Evolutionary conservation across 2,329 filamentous ascomycete species (phyloP).

Genomic region (Monilinia fructigena): DNA sequence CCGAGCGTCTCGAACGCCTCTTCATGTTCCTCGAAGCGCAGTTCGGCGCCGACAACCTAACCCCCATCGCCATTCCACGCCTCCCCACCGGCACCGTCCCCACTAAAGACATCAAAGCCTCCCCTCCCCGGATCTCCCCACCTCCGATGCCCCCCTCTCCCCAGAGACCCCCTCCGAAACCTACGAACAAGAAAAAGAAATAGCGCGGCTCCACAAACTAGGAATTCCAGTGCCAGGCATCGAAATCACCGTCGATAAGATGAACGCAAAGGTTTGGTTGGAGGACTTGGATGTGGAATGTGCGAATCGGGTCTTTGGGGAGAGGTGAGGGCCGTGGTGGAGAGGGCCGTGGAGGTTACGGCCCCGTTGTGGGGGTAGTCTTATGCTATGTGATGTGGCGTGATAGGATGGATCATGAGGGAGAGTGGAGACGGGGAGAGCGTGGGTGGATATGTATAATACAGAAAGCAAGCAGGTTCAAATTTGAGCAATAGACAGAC

Average conservation of each 20-base stretch:
- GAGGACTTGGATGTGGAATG: slow-evolving; percentile 92
- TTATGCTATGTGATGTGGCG: no score
- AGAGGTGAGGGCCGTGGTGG: slow-evolving; percentile 87
- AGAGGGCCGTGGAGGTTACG: slow-evolving; percentile 83
- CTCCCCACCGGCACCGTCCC: neutral
- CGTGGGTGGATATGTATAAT: neutral
- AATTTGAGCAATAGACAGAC: neutral
- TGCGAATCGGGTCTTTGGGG: slow-evolving; percentile 71
- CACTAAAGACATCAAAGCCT: neutral
- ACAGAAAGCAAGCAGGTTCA: neutral
- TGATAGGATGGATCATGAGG: neutral
- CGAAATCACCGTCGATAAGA: slow-evolving; percentile 82
- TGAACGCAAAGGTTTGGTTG: slow-evolving; percentile 85
- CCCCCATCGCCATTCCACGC: slow-evolving; percentile 68
- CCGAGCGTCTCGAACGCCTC: slow-evolving; percentile 78
- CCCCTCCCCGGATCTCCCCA: neutral
- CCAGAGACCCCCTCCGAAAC: slow-evolving; percentile 24
- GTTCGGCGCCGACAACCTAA: slow-evolving; percentile 81
- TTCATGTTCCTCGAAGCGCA: slow-evolving; percentile 97
- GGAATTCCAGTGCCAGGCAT: slow-evolving; percentile 91
- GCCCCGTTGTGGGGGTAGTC: slow-evolving; percentile 59
- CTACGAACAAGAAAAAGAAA: slow-evolving; percentile 54
- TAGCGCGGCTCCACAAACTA: slow-evolving; percentile 74
- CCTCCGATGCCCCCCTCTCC: neutral
- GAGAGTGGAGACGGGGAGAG: neutral